A percentile compares a stretch with the other conserved stretches of the same genome.
These are phyloP conservation scores for Chytridium lagenaria DNA, from an alignment of 371 early-diverging fungal genomes.

Conservation along the genomic window DNA sequence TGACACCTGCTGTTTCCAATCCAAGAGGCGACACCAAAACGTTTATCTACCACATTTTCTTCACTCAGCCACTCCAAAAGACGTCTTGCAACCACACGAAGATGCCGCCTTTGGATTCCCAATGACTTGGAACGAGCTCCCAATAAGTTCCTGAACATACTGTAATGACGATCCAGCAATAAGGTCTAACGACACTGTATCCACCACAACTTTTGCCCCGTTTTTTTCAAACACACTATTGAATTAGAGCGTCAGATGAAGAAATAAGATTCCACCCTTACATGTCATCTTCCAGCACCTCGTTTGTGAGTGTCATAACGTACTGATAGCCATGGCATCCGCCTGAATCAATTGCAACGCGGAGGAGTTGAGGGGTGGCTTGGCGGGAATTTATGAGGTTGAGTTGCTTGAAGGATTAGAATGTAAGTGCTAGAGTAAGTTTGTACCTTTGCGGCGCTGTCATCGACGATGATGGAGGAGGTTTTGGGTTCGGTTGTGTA, in stretches of 20 bases:
- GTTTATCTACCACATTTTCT: no score
- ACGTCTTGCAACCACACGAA: slow-evolving; percentile 88
- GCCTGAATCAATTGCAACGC: slow-evolving; percentile 90
- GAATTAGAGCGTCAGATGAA: slow-evolving; percentile 2
- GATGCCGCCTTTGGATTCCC: slow-evolving; percentile 90
- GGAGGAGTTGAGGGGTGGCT: slow-evolving; percentile 59
- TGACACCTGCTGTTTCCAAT: no score
- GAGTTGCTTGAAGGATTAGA: slow-evolving; percentile 61
- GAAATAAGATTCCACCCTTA: slow-evolving; percentile 45
- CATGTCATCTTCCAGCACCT: slow-evolving; percentile 74
- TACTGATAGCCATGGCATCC: slow-evolving; percentile 95
- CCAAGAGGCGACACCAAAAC: no score
- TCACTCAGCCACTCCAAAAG: slow-evolving; percentile 56
- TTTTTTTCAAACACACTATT: slow-evolving; percentile 79
- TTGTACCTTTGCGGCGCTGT: slow-evolving; percentile 21
- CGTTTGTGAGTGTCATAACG: slow-evolving; percentile 81
- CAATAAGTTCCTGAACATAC: slow-evolving; percentile 92
- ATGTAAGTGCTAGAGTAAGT: no score
- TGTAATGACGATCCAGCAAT: slow-evolving; percentile 87
- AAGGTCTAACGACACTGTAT: slow-evolving; percentile 81
- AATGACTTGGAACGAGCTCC: slow-evolving; percentile 87
- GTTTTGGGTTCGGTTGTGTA: neutral
- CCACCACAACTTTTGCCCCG: slow-evolving; percentile 82
- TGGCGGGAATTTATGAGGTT: slow-evolving; percentile 65
- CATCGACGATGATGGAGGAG: neutral